Percentiles rank a stretch among this genome's conserved stretches.
Conservation (phyloP, 1,139 yeast genomes). For the Zhuliangozyma parablackwelliae region DNA sequence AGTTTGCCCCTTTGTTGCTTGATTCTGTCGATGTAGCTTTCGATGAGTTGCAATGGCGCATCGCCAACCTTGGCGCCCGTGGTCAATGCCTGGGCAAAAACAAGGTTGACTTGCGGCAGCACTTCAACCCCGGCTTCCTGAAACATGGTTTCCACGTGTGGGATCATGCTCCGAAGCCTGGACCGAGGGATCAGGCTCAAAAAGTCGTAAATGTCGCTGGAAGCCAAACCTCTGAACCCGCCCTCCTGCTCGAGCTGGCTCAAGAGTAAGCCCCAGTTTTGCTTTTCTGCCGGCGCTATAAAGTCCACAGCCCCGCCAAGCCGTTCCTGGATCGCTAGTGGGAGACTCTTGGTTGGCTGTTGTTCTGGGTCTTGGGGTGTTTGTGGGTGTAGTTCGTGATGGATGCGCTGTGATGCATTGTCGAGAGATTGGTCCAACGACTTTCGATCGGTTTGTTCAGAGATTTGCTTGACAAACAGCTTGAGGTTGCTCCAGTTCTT, state of each 20-base stretch:
- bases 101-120: slow-evolving; percentile 34
- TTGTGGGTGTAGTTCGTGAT: slow-evolving; percentile 15
- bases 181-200: slow-evolving; percentile 42
- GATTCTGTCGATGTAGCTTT: slow-evolving; percentile 17
- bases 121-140: slow-evolving; percentile 32
- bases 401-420: slow-evolving; percentile 2
- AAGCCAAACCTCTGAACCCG: slow-evolving; percentile 37
- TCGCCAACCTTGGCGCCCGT: slow-evolving; percentile 20
- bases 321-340: slow-evolving; percentile 36
- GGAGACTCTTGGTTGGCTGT: slow-evolving; percentile 21
- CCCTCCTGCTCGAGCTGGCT: slow-evolving; percentile 35
- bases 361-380: slow-evolving; percentile 1
- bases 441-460: too few species aligned
- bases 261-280: slow-evolving; percentile 56
- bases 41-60: slow-evolving; percentile 20
- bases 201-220: slow-evolving; percentile 36
- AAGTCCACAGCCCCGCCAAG: slow-evolving; percentile 47
- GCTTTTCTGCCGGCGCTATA: slow-evolving; percentile 29
- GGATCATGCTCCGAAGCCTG: slow-evolving; percentile 31
- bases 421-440: too few species aligned
- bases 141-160: slow-evolving; percentile 23
- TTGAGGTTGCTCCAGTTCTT: too few species aligned
- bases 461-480: too few species aligned
- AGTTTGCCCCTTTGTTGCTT: slow-evolving; percentile 9
- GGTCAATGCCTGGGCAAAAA: slow-evolving; percentile 40